These are phyloP conservation scores for Ascochyta lentis DNA, from an alignment of 2,329 filamentous ascomycete genomes.

Conservation along the genomic window DNA sequence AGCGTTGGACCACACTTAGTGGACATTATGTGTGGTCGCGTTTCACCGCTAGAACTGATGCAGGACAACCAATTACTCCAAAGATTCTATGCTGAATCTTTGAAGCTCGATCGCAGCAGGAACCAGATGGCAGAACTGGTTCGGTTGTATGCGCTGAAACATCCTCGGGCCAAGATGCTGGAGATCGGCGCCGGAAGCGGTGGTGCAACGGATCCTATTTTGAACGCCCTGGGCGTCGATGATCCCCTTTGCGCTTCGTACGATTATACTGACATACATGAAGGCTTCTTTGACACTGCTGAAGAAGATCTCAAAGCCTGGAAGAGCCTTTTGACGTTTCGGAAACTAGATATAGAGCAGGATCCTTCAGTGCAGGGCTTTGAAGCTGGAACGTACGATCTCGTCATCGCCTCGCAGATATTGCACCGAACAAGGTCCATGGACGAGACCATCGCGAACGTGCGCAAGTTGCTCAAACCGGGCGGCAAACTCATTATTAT, in stretches of 20 bases:
- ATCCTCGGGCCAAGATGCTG: conserved; percentile 9
- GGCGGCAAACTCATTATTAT: conserved; percentile 56
- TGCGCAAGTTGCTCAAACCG: conserved; percentile 41
- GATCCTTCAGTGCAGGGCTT: conserved; percentile 31
- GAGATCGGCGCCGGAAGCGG: conserved; percentile 29
- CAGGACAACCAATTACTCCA: conserved; percentile 5
- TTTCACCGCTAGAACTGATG: not conserved
- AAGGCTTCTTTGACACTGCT: conserved; percentile 25
- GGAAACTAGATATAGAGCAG: conserved; percentile 29
- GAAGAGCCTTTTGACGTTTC: conserved; percentile 21
- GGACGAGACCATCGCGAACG: conserved; percentile 27
- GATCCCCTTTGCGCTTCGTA: conserved; percentile 14
- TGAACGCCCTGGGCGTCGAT: conserved; percentile 15
- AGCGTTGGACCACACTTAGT: conserved; percentile 7
- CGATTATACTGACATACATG: conserved; percentile 28
- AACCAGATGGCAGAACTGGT: conserved; percentile 4
- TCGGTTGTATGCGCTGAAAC: conserved; percentile 3
- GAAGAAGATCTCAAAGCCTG: conserved; percentile 15
- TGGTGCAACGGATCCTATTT: conserved; percentile 19
- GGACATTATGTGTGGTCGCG: conserved; percentile 5
- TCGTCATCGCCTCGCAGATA: conserved; percentile 45
- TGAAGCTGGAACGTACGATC: conserved; percentile 25
- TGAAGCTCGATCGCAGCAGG: conserved; percentile 11
- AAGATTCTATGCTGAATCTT: conserved; percentile 1
- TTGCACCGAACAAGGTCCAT: conserved; percentile 35